A percentile compares a stretch with the other conserved stretches of the same genome.
These are phyloP conservation scores for Colletotrichum sp. DNA, from an alignment of 2,329 filamentous ascomycete species.

Conservation along the genomic window DNA sequence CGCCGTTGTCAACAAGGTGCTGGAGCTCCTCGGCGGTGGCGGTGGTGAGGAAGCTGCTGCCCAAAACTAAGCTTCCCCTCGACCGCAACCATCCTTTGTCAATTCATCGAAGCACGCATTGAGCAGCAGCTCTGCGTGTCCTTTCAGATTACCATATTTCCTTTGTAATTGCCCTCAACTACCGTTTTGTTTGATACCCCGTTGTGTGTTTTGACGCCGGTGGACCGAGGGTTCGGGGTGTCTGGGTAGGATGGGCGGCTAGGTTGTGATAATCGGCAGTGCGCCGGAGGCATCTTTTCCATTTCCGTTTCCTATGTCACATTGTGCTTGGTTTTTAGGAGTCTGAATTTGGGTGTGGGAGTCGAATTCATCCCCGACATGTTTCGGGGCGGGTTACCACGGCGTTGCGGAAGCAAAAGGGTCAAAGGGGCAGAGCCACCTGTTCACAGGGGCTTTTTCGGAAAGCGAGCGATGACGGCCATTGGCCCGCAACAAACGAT, in stretches of 20 bases:
- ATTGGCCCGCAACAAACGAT: conserved; percentile 6
- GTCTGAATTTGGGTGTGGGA: background rate
- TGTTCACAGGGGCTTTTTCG: background rate
- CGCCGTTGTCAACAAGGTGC: conserved; percentile 91
- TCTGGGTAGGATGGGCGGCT: conserved; percentile 19
- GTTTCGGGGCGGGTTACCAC: background rate
- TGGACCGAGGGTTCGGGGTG: conserved; percentile 13
- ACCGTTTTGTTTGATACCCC: conserved; percentile 33
- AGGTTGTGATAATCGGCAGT: conserved; percentile 8
- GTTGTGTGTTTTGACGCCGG: conserved; percentile 22
- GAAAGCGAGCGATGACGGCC: conserved; percentile 22
- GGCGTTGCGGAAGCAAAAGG: conserved; percentile 20
- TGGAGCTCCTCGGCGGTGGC: conserved; percentile 79
- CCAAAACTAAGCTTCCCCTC: conserved; percentile 14
- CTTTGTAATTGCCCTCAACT: conserved; percentile 29
- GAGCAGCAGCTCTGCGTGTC: conserved; percentile 7
- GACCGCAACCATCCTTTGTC: conserved; percentile 4
- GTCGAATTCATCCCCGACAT: background rate
- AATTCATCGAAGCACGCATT: conserved; percentile 16
- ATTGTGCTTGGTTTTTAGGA: background rate
- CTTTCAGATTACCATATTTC: conserved; percentile 17
- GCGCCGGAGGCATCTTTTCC: conserved; percentile 4
- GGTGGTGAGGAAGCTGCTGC: conserved; percentile 43
- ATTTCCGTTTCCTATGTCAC: background rate
- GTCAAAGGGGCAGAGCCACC: conserved; percentile 7